Conservation (phyloP, 176 grass and related monocot genomes). For the Musa troglodytarum region DNA sequence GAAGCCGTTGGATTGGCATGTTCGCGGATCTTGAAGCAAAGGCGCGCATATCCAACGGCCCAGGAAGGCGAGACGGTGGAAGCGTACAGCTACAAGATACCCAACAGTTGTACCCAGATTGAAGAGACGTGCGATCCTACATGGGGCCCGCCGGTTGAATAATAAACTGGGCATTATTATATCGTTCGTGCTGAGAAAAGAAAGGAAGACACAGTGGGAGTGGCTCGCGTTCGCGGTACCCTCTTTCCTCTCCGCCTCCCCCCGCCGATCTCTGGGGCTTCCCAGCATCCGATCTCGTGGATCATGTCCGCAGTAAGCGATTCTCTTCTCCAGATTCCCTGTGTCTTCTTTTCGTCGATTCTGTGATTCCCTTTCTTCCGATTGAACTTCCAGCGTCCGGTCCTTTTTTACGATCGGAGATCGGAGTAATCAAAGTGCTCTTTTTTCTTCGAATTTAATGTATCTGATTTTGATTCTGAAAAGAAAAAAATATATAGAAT, state of each 20-base stretch:
- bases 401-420: background rate
- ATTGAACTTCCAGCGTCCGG: background rate
- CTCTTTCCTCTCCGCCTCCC: background rate
- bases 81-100: no score
- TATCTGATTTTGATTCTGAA: background rate
- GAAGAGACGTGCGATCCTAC: no score
- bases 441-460: background rate
- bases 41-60: no score
- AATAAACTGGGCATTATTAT: background rate
- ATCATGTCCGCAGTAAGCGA: slow-evolving; percentile 34
- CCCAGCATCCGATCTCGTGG: slow-evolving; percentile 7
- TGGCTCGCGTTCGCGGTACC: background rate
- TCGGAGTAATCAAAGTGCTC: background rate
- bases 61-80: no score
- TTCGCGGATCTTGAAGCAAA: no score
- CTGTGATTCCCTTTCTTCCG: background rate
- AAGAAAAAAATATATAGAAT: no score
- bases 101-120: no score
- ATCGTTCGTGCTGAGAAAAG: background rate
- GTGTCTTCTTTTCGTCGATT: background rate
- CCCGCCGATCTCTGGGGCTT: slow-evolving; percentile 16
- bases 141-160: no score
- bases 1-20: no score
- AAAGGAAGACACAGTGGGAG: background rate
- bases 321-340: background rate